Percentiles rank a stretch among this genome's conserved stretches.
Evolutionary conservation across 768 basidiomycete species (phyloP).

Genomic region (Hebeloma cylindrosporum): DNA sequence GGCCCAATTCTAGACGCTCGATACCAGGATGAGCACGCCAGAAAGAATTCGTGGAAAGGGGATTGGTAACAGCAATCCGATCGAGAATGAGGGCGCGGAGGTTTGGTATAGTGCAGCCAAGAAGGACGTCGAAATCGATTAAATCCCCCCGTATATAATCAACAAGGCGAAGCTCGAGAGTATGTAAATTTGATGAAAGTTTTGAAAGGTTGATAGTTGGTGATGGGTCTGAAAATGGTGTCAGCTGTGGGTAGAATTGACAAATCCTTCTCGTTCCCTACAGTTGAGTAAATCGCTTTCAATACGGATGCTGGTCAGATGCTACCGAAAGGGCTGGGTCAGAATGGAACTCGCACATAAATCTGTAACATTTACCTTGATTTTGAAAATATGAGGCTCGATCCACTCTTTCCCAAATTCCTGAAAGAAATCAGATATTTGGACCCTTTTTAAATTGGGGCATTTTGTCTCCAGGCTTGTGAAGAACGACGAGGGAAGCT

Average conservation of each 20-base stretch:
- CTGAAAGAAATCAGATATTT: background rate
- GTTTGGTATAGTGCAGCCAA: background rate
- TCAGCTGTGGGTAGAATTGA: background rate
- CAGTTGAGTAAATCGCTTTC: too few relatives aligned
- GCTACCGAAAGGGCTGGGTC: background rate
- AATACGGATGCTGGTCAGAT: constrained; percentile 1
- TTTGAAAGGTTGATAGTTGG: background rate
- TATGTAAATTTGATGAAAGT: background rate
- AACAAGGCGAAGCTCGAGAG: background rate
- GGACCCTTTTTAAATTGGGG: background rate
- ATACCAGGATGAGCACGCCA: constrained; percentile 1
- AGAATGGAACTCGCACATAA: background rate
- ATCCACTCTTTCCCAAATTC: background rate
- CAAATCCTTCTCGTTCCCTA: background rate
- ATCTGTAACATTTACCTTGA: background rate
- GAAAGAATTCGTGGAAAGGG: background rate
- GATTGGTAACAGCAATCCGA: background rate
- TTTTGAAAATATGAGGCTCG: background rate
- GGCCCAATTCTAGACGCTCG: background rate
- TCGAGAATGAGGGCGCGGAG: background rate
- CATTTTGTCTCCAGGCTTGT: background rate
- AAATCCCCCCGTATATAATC: too few relatives aligned
- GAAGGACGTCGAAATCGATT: background rate
- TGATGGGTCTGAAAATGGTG: background rate
- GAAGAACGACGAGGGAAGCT: background rate